Percentiles rank a stretch among this genome's conserved stretches.
Conservation (phyloP, 257 asterid species). For the Przewalskia tangutica region DNA sequence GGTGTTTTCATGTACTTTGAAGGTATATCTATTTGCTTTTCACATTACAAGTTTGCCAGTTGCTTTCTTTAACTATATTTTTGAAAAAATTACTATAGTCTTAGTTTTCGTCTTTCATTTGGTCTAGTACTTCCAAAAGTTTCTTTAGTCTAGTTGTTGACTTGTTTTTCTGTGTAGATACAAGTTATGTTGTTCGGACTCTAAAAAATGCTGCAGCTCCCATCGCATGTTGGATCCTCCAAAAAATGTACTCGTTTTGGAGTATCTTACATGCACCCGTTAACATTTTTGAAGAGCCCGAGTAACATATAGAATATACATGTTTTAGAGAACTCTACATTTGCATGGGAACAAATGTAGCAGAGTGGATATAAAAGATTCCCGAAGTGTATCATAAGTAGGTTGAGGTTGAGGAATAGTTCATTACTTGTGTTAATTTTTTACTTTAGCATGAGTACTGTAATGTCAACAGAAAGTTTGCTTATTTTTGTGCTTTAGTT, state of each 20-base stretch:
- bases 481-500: no score
- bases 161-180: not conserved
- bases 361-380: not conserved
- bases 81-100: not conserved
- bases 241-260: no score
- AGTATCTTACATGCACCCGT: no score
- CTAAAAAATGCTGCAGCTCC: no score
- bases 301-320: no score
- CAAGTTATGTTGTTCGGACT: no score
- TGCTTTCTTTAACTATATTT: no score
- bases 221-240: no score
- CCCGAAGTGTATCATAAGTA: not conserved
- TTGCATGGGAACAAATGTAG: not conserved
- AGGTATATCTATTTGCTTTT: conserved; percentile 21
- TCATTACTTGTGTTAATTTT: not conserved
- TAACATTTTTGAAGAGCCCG: no score
- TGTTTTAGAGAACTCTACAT: not conserved
- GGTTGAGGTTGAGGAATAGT: not conserved
- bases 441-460: no score
- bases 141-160: not conserved
- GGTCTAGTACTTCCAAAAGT: not conserved
- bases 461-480: no score
- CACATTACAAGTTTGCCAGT: not conserved
- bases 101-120: not conserved
- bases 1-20: conserved; percentile 70